Evolutionary conservation across 2,329 filamentous ascomycete genomes (phyloP), one percentile per base, ranked within the genome.

Genomic region (Aspergillus jensenii): DNA sequence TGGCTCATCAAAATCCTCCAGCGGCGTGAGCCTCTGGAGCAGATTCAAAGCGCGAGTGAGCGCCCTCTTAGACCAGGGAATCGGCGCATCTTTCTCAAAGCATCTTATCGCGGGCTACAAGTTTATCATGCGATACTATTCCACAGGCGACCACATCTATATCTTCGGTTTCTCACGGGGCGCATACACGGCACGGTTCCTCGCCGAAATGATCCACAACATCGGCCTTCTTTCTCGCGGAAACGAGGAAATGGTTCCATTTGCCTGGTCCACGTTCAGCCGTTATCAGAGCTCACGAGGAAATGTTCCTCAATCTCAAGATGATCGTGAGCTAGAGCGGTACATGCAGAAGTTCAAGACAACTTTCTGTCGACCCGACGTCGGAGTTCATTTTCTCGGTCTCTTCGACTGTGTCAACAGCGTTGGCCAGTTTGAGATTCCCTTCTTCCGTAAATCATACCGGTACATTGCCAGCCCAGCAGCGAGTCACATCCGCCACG

Each of bases 371-470:
- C 76, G 78, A 41, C 66, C 69, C 17, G 76, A 78, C 45, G 79
- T 82, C 50, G 57, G 61, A 45, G 76, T 83, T 6, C 79, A 81
- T 65, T 84, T 84, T 67, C 78, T 84, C n/a, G 82, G 82, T 1
- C 74, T 84, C 43, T 84, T 81, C 72, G 82, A 84, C 62, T 81
- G 78, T 58, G 82, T 84, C 43, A 82, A 81, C 65, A 81, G 78
- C 3, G 80, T 84, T 5, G 60, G 60, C 12, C 58, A 62, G 41
- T 62, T 62, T 23, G 60, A 62, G 35, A 59, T 62, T 35, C 58
- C 60, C 9, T 55, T 62, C 39, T 52, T 56, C 19, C 7, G 79
- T 25, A 76, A 78, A 58, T 66, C 66, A 23, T 68, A 67, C 40
- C 62, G 61, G 19, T 68, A 77, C 71, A 54, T 69, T 74, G 23